These are phyloP conservation scores for Ceratocystis smalleyi DNA, from an alignment of 2,329 filamentous ascomycete genomes.

Conservation along the genomic window DNA sequence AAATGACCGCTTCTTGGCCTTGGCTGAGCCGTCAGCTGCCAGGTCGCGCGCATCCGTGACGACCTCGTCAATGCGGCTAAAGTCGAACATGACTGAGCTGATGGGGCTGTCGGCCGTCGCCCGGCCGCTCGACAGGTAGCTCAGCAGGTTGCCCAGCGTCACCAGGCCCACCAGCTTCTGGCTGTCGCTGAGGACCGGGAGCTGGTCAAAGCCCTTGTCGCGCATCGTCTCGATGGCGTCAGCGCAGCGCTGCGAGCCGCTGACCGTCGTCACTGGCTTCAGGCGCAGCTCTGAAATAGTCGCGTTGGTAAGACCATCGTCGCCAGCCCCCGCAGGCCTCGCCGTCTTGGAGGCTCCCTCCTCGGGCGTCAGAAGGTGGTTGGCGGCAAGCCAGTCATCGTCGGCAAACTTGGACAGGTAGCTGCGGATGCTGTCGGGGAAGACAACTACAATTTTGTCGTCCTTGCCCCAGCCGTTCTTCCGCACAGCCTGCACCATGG, in stretches of 20 bases:
- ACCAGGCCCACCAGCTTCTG: conserved; percentile 75
- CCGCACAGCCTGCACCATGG: conserved; percentile 58
- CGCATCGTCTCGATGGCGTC: conserved; percentile 96
- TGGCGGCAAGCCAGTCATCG: conserved; percentile 96
- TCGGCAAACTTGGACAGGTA: conserved; percentile 98
- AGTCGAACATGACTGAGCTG: conserved; percentile 91
- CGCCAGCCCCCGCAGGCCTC: neutral
- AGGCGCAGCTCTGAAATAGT: conserved; percentile 72
- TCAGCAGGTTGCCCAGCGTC: conserved; percentile 85
- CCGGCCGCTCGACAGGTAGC: conserved; percentile 71
- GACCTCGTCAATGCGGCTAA: conserved; percentile 71
- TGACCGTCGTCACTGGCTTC: conserved; percentile 82
- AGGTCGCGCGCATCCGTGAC: conserved; percentile 71
- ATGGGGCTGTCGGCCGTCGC: conserved; percentile 60
- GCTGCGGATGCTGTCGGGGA: conserved; percentile 92
- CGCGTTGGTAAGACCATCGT: conserved; percentile 55
- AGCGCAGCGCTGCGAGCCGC: conserved; percentile 53
- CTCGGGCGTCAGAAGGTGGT: conserved; percentile 54
- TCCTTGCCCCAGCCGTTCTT: conserved; percentile 65
- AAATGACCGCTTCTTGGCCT: conserved; percentile 50
- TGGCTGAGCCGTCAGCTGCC: conserved; percentile 26
- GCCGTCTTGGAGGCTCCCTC: conserved; percentile 21
- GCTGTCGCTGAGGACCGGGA: conserved; percentile 60
- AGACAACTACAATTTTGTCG: conserved; percentile 76
- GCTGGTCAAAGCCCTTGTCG: conserved; percentile 93